A percentile compares a stretch with the other conserved stretches of the same genome.
Conservation (phyloP, 2,329 filamentous ascomycete genomes). For the Daldinia eschscholtzii region DNA sequence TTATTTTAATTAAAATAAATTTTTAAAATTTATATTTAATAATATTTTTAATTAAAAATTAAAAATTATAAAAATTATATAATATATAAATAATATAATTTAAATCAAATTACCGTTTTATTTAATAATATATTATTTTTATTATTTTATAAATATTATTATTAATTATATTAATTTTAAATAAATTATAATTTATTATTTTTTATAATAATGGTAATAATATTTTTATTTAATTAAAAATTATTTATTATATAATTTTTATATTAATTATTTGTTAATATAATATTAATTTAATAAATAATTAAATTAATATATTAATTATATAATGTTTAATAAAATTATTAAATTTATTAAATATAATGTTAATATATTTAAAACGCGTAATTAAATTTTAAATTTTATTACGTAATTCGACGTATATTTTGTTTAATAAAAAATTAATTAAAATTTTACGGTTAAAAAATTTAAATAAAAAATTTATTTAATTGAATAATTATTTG, state of each 20-base stretch:
- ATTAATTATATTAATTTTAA: background rate
- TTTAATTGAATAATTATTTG: too few species aligned
- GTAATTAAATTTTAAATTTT: background rate
- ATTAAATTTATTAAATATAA: background rate
- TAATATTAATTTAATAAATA: background rate
- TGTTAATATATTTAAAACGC: background rate
- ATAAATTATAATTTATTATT: background rate
- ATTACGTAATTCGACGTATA: background rate
- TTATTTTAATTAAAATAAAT: background rate
- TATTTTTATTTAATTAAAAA: background rate
- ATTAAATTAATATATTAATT: background rate
- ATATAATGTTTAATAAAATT: conserved; percentile 1
- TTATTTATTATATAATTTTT: background rate
- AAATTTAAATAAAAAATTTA: background rate
- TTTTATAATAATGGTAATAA: background rate
- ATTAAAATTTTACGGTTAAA: background rate
- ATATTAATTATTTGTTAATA: background rate
- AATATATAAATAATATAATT: background rate
- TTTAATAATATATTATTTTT: background rate
- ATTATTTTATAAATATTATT: background rate
- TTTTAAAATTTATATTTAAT: background rate
- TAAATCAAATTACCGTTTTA: background rate
- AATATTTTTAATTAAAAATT: background rate
- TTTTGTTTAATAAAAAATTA: background rate
- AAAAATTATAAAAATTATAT: conserved; percentile 1